phyloP scores from a whole-genome alignment of 2,329 filamentous ascomycete species.

The Blastomyces emzantsi region DNA sequence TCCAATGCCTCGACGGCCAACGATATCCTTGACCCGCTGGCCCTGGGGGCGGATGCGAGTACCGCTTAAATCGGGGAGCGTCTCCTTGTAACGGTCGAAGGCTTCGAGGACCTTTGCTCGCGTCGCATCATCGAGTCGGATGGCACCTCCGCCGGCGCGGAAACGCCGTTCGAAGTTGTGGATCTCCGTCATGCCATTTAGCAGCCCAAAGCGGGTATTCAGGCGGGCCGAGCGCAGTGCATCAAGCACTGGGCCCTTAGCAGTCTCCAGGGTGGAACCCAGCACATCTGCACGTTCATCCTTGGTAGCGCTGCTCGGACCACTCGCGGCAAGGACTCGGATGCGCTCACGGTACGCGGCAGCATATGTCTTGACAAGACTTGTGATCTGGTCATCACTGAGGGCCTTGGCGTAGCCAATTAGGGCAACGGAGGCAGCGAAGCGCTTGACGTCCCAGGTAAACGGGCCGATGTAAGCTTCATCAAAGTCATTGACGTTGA shows the following conservation, averaged over 20 bases:
- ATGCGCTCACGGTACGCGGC: slow-evolving; percentile 18
- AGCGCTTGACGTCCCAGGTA: slow-evolving; percentile 19
- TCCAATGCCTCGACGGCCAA: slow-evolving; percentile 17
- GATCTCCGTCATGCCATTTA: slow-evolving; percentile 16
- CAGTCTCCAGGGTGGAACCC: slow-evolving; percentile 17
- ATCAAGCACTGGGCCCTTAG: slow-evolving; percentile 17
- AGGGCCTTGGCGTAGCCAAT: slow-evolving; percentile 18
- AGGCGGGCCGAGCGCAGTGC: slow-evolving; percentile 13
- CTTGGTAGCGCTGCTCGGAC: neutral
- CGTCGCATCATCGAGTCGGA: slow-evolving; percentile 12
- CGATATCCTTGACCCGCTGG: slow-evolving; percentile 15
- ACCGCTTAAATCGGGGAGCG: slow-evolving; percentile 9
- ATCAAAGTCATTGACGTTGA: slow-evolving; percentile 20
- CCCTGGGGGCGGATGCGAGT: slow-evolving; percentile 1
- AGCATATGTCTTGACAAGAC: slow-evolving; percentile 15
- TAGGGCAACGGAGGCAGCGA: slow-evolving; percentile 17
- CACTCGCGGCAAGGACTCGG: slow-evolving; percentile 10
- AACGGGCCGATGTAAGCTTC: slow-evolving; percentile 19
- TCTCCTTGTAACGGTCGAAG: slow-evolving; percentile 14
- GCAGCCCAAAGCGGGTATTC: slow-evolving; percentile 14
- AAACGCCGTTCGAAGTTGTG: slow-evolving; percentile 16
- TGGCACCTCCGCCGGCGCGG: slow-evolving; percentile 12
- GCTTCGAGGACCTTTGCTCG: slow-evolving; percentile 14
- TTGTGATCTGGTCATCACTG: slow-evolving; percentile 18
- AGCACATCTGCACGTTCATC: neutral